Evolutionary conservation across 2,329 filamentous ascomycete species (phyloP).

Genomic region (Trichoderma guizhouense): DNA sequence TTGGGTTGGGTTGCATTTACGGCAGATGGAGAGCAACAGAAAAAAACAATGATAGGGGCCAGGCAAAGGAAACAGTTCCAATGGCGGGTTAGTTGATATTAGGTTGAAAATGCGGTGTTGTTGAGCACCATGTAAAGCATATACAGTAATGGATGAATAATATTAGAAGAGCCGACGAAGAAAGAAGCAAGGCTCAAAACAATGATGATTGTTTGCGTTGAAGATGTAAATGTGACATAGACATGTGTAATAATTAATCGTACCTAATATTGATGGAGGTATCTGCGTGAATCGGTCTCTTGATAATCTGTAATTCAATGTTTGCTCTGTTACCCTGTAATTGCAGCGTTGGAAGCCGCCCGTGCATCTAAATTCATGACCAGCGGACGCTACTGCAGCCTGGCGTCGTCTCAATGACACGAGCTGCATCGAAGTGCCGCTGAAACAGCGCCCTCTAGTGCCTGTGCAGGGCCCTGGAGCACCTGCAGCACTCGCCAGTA

Average conservation of each 20-base stretch:
- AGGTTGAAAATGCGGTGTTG: background rate
- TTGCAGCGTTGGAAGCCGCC: background rate
- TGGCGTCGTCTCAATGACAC: background rate
- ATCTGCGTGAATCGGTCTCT: background rate
- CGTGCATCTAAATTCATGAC: background rate
- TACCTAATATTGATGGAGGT: background rate
- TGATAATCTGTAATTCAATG: background rate
- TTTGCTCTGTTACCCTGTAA: background rate
- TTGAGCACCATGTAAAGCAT: background rate
- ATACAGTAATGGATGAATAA: background rate
- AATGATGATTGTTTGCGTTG: background rate
- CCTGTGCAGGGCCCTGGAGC: background rate
- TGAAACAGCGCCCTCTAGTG: background rate
- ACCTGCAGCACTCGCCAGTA: background rate
- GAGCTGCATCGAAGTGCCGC: background rate
- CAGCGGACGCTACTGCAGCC: background rate
- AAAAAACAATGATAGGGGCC: background rate
- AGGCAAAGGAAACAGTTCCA: background rate
- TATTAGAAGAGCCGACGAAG: background rate
- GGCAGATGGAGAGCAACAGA: background rate
- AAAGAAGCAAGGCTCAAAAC: background rate
- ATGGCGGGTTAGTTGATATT: background rate
- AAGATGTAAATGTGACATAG: background rate
- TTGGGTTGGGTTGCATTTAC: background rate
- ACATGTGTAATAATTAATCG: background rate